Evolutionary conservation across 306 rosid genomes (phyloP).

Genomic region (Malus orientalis): DNA sequence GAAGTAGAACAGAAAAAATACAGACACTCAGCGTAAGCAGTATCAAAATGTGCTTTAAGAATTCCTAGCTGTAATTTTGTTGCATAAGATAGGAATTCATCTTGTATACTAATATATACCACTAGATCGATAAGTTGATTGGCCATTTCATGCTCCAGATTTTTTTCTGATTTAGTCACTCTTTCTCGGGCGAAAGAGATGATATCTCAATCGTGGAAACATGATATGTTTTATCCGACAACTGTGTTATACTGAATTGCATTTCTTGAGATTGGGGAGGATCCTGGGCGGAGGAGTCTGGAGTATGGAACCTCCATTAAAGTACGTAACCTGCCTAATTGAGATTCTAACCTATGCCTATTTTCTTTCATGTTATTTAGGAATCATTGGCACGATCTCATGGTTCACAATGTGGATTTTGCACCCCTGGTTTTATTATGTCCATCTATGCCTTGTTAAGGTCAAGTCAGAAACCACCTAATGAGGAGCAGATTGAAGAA

Average conservation of each 20-base stretch:
- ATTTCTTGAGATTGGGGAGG: not conserved
- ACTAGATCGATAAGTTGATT: not conserved
- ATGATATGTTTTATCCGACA: not conserved
- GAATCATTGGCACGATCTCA: constrained; percentile 80
- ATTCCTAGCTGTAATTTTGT: not conserved
- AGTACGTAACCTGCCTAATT: not conserved
- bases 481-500: constrained; percentile 80
- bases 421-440: constrained; percentile 94
- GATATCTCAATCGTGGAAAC: not conserved
- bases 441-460: constrained; percentile 81
- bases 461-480: constrained; percentile 72
- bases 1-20: too few relatives aligned
- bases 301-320: not conserved
- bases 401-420: constrained; percentile 97
- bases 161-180: not conserved
- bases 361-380: constrained; percentile 28
- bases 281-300: not conserved
- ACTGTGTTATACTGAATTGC: not conserved
- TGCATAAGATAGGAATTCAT: not conserved
- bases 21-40: not conserved
- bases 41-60: not conserved
- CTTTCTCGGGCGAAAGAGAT: not conserved
- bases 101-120: not conserved
- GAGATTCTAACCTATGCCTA: not conserved
- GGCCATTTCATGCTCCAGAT: not conserved